These are phyloP conservation scores for Eleusine indica DNA, from an alignment of 176 grass and related monocot genomes.

Conservation along the genomic window DNA sequence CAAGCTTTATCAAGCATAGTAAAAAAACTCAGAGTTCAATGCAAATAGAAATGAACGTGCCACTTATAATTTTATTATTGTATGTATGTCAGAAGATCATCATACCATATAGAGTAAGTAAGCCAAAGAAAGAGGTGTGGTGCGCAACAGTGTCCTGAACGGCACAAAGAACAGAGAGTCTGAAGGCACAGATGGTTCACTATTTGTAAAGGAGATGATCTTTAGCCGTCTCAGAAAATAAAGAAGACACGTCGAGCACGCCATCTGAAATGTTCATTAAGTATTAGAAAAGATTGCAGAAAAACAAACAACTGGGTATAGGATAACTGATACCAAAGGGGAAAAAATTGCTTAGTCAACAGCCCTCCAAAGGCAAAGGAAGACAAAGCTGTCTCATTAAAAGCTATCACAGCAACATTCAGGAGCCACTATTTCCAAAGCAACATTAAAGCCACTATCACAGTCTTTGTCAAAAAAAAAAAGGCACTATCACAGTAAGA, in stretches of 20 bases:
- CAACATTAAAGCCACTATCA: neutral
- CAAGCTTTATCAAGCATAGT: slow-evolving; percentile 64
- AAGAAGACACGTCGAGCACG: slow-evolving; percentile 78
- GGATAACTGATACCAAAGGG: slow-evolving; percentile 18
- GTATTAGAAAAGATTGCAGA: slow-evolving; percentile 28
- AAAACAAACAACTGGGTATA: slow-evolving; percentile 17
- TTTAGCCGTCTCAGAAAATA: slow-evolving; percentile 85
- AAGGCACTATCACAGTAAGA: neutral
- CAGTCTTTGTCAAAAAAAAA: neutral
- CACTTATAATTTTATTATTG: neutral
- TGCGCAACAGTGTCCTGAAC: slow-evolving; percentile 71
- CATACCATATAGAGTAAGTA: slow-evolving; percentile 99
- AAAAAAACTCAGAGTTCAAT: slow-evolving; percentile 43
- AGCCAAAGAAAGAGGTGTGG: slow-evolving; percentile 87
- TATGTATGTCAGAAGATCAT: neutral
- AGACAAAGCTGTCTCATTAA: neutral
- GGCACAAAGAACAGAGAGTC: slow-evolving; percentile 74
- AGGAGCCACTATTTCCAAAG: neutral
- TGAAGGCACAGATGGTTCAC: slow-evolving; percentile 63
- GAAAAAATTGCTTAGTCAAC: neutral
- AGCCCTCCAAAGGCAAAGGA: neutral
- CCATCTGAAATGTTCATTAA: slow-evolving; percentile 67
- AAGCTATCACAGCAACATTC: slow-evolving; percentile 3
- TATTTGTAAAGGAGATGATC: slow-evolving; percentile 83
- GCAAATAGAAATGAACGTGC: neutral